Evolutionary conservation across 2,329 filamentous ascomycete genomes (phyloP).

Genomic region (Teratosphaeria zuluensis): DNA sequence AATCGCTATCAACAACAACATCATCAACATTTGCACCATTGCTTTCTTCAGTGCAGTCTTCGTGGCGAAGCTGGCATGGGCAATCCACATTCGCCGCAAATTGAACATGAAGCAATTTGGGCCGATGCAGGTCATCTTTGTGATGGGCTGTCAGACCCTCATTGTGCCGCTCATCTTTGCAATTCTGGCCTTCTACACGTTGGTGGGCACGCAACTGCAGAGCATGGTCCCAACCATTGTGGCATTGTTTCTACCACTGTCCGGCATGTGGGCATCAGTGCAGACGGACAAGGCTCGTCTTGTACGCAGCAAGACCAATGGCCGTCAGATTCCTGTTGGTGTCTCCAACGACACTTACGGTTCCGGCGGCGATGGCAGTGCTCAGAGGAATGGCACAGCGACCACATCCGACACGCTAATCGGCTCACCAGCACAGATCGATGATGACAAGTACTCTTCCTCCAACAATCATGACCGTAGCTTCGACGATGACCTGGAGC

Average conservation of each 20-base stretch:
- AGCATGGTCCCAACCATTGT: constrained; percentile 49
- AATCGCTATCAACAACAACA: constrained; percentile 38
- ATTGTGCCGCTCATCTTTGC: constrained; percentile 54
- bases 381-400: constrained; percentile 3
- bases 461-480: not conserved
- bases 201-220: constrained; percentile 43
- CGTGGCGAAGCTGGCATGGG: constrained; percentile 49
- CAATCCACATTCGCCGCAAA: constrained; percentile 45
- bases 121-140: constrained; percentile 56
- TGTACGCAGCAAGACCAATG: constrained; percentile 8
- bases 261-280: constrained; percentile 49
- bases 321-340: constrained; percentile 14
- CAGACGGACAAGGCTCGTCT: constrained; percentile 14
- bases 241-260: constrained; percentile 55
- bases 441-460: not conserved
- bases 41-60: constrained; percentile 56
- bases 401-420: constrained; percentile 5
- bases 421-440: not conserved
- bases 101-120: constrained; percentile 53
- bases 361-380: constrained; percentile 3
- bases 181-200: constrained; percentile 43
- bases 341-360: constrained; percentile 1
- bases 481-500: not conserved
- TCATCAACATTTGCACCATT: constrained; percentile 47
- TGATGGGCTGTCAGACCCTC: constrained; percentile 60